Evolutionary conservation across 768 basidiomycete species (phyloP).

Genomic region (Termitomyces sp.): DNA sequence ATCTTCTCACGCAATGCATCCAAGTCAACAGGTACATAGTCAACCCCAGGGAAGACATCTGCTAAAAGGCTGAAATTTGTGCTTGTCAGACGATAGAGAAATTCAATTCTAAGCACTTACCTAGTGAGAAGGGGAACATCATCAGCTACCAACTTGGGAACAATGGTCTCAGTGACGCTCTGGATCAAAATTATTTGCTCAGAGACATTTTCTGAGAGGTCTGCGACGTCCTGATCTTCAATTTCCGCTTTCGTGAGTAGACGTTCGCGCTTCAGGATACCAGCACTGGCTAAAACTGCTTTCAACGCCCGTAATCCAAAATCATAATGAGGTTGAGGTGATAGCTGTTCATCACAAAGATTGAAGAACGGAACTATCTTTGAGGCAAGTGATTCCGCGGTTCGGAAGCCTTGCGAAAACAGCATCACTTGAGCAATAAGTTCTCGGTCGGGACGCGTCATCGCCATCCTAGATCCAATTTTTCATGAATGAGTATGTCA

Average conservation of each 20-base stretch:
- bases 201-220: constrained; percentile 65
- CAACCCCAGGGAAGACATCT: constrained; percentile 96
- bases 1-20: constrained; percentile 84
- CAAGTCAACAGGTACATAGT: constrained; percentile 85
- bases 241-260: constrained; percentile 47
- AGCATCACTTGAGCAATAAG: constrained; percentile 99
- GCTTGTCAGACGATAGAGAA: constrained; percentile 1
- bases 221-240: constrained; percentile 34
- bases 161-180: constrained; percentile 97
- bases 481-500: constrained; percentile 8
- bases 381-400: constrained; percentile 94
- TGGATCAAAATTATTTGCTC: constrained; percentile 98
- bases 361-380: constrained; percentile 99
- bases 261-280: constrained; percentile 93
- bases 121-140: constrained; percentile 93
- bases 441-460: constrained; percentile 97
- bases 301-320: constrained; percentile 97
- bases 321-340: constrained; percentile 97
- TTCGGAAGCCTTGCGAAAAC: constrained; percentile 98
- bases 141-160: constrained; percentile 95
- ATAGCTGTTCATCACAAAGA: constrained; percentile 94
- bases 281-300: constrained; percentile 92
- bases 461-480: constrained; percentile 75
- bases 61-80: constrained; percentile 63
- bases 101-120: constrained; percentile 33